Evolutionary conservation across 2,329 filamentous ascomycete species (phyloP), one percentile per base, ranked within the genome.

Genomic region (Alternaria triticimaculans): DNA sequence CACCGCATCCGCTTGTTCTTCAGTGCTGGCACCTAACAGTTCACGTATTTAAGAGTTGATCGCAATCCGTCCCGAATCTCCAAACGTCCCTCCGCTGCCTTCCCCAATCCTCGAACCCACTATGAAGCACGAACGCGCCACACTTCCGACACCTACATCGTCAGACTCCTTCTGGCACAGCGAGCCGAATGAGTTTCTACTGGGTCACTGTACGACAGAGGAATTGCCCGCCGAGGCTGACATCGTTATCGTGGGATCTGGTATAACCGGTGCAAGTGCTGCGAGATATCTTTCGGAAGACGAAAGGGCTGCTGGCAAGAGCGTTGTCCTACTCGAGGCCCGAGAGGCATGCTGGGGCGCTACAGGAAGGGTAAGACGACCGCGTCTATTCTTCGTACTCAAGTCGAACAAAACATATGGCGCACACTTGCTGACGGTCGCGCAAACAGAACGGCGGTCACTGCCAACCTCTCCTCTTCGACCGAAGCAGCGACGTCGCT

Each of bases 341-440:
- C 85, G 92, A 71, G 92, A 94, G 82, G 91, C 89, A 5, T 94
- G 92, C 74, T 94, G 88, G 87, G 92, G 92, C 18, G 92, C 92
- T n/a, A 95, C 92, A 1, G 92, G 92, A n/a, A 82, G 92, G 74
- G 90, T 92, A 74, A 84, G 88, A 72, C 43, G 4, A 53, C 25
- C 14, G 15, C 15, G 37, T 18, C 18, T 2, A 43, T 25, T n/a
- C 41, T 12, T 2, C 5, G 4, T 15, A 26, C n/a, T 28, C 25
- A 3, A 33, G 5, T 37, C 2, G 30, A 25, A 15, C 10, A 10
- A 23, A 30, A 10, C 12, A 20, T 28, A 3, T 12, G 49, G 11
- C 14, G 30, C 18, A 60, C 48, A 30, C 18, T 25, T 62, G 49
- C 65, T 68, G 51, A 71, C 43, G 46, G 28, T 12, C 33, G 18